These are phyloP conservation scores for Nicotiana otophora DNA, from an alignment of 257 asterid genomes.

Conservation along the genomic window DNA sequence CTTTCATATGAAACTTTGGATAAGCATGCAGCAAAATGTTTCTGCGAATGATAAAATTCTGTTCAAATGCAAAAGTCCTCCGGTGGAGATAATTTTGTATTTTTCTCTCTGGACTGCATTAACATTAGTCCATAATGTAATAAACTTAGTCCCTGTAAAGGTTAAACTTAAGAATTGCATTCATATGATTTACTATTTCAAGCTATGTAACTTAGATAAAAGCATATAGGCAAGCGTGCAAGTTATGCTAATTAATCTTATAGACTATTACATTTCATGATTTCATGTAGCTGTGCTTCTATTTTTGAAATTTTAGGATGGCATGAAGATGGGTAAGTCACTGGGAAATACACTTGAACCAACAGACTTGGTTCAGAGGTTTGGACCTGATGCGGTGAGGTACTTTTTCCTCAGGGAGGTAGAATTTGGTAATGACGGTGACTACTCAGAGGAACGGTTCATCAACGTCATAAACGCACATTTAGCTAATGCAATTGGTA, in stretches of 20 bases:
- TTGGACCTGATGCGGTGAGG: slow-evolving; percentile 95
- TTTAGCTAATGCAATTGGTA: slow-evolving; percentile 97
- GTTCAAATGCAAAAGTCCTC: not conserved
- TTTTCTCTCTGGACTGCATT: not conserved
- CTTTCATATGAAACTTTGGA: not conserved
- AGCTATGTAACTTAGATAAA: not conserved
- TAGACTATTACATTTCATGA: slow-evolving; percentile 11
- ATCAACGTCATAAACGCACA: slow-evolving; percentile 75
- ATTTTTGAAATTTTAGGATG: slow-evolving; percentile 57
- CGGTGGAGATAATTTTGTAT: not conserved
- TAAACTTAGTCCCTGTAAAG: not conserved
- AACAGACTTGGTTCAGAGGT: slow-evolving; percentile 68
- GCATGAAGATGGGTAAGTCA: slow-evolving; percentile 96
- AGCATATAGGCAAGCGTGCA: not conserved
- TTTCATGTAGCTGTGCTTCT: slow-evolving; percentile 27
- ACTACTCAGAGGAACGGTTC: slow-evolving; percentile 94
- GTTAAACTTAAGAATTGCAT: not conserved
- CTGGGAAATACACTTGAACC: slow-evolving; percentile 94
- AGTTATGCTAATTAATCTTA: not conserved
- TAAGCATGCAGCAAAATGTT: not conserved
- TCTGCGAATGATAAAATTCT: not conserved
- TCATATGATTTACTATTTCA: not conserved
- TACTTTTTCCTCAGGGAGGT: slow-evolving; percentile 95
- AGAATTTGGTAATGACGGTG: slow-evolving; percentile 91
- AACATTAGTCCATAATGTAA: not conserved